Evolutionary conservation across 805 yeast species (phyloP), one percentile per base, ranked within the genome.

Genomic region (Metschnikowia baotianmanensis): DNA sequence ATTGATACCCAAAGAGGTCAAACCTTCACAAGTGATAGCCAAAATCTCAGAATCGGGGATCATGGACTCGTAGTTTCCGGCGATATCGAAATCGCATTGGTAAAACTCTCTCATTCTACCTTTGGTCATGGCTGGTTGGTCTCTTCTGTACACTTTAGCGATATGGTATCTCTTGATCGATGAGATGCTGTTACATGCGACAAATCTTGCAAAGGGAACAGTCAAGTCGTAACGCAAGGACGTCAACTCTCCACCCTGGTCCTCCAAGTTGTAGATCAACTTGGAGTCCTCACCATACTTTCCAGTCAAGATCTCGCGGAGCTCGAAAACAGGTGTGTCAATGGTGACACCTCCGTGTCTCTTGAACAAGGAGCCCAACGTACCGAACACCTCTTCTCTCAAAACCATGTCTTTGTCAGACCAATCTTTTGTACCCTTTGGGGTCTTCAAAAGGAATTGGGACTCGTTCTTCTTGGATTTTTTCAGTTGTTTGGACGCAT

Each of bases 51-150:
- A 81, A 62, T 93, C 99, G 18, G 99, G 96, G 34, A 93, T 93
- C 99, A 93, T 93, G 21, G 82, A 57, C 57, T 93, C 99, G 62
- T 85, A 91, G 42, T 63, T 66, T 38, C 99, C 99, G 17, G 99
- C 99, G 58, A 93, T 74, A 65, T 93, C 99, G 56, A 93, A 86
- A 70, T 93, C 99, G 73, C 99, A 93, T 70, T 93, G 99, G 66
- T 93, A 93, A 59, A 93, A 93, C 67, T 93, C 99, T 77, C 99
- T 86, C 99, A 93, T 93, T 68, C 99, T 80, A 47, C 99, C 99
- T 68, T 93, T 93, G 37, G 98, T 91, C 99, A 93, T 93, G 7
- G 99, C 99, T 5, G 99, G 99, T 68, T 93, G 99, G 63, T 93
- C 99, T 69, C 99, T 85, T 72, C 99, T 82, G 69, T 93, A 93